phyloP scores from a whole-genome alignment of 2,329 filamentous ascomycete species.

The Teratosphaeria epicoccoides region DNA sequence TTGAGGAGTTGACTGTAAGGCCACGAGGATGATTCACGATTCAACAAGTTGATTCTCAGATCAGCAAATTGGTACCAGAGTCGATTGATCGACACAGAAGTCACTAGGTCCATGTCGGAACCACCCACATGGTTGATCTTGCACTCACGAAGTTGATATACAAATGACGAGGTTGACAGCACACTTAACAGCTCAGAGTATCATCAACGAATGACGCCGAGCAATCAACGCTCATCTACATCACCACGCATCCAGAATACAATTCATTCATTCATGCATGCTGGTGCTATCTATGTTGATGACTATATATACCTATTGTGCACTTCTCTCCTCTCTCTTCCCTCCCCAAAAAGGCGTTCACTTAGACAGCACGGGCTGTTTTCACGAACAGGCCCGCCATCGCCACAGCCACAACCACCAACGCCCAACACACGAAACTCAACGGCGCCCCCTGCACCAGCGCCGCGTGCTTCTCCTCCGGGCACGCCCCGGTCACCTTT shows the following conservation, averaged over 20 bases:
- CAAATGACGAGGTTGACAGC: too few relatives aligned
- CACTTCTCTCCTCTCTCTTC: background rate
- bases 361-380: background rate
- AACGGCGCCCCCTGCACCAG: constrained; percentile 12
- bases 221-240: background rate
- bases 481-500: constrained; percentile 12
- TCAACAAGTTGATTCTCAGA: too few relatives aligned
- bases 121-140: background rate
- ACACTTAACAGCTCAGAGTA: too few relatives aligned
- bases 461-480: constrained; percentile 14
- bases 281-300: background rate
- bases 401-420: background rate
- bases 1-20: too few relatives aligned
- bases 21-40: too few relatives aligned
- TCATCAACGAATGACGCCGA: background rate
- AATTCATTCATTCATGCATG: background rate
- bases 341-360: background rate
- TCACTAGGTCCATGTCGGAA: background rate
- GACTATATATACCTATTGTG: background rate
- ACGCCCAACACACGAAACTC: constrained; percentile 2
- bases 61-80: background rate
- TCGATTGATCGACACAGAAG: background rate
- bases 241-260: background rate
- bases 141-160: background rate
- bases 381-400: background rate